Base-by-base conservation (phyloP, 1,284 basidiomycete genomes). In the Pulveroboletus sp. region DNA sequence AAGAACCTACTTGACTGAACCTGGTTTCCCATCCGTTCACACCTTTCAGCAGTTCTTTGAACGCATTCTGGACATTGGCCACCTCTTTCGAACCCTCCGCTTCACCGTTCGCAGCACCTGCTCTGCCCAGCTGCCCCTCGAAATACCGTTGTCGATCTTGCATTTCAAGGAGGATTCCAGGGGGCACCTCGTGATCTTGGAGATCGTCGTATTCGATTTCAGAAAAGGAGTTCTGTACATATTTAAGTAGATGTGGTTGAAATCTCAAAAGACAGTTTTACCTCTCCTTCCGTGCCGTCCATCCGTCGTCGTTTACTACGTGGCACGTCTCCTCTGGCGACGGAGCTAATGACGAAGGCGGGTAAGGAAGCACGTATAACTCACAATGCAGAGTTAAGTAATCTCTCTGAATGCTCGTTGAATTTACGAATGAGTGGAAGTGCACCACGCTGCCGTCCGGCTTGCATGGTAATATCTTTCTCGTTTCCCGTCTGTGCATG, bases 341-440 rank as follows among this genome's bases (percentile, higher is more conserved):
- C 52, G 49, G 4, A 28, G 36, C 17, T 46, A 9, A 47, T 35
- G n/a, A 42, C 49, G 24, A 40, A 39, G 11, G 33, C 18, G 43
- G 10, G 45, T 1, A 48, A 33, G 28, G 20, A 22, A 31, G 2
- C 5, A 8, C 14, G 17, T 8, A 26, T 5, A 22, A 75, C 86
- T 65, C 68, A 88, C 89, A 91, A 67, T 7, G 88, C 85, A 43
- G 89, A 83, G 56, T 90, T 89, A 28, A 98, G 78, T 17, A 98
- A 75, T 61, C 94, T 81, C 65, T 96, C 92, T 0, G 94, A 96
- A 73, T 99, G 97, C 68, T 98, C 94, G 69, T 99, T 99, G 77
- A 99, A 99, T 65, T 96, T 90, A 42, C 97, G 83, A 65, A 99
- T 98, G 33, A 99, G 81, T 0, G 97, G 97, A 38, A 99, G 74